A percentile compares a stretch with the other conserved stretches of the same genome.
phyloP scores from a whole-genome alignment of 495 filamentous ascomycete species.

The Neurospora sublineolata region DNA sequence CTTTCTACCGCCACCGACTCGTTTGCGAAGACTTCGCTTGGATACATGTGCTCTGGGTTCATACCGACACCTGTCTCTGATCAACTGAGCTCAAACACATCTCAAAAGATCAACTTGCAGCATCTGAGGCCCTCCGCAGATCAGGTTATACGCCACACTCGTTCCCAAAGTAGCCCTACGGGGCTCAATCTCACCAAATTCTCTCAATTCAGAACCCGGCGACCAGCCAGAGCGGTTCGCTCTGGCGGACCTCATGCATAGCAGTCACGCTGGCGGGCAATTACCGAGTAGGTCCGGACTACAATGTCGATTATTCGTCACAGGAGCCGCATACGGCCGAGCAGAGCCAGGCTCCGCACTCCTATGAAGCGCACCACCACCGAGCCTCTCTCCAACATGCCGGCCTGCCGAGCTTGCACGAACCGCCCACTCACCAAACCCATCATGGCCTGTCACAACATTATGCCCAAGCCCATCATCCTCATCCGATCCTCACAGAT shows the following conservation, averaged over 20 bases:
- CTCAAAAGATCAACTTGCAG: conserved; percentile 2
- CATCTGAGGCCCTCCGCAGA: conserved; percentile 3
- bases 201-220: conserved; percentile 44
- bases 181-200: conserved; percentile 38
- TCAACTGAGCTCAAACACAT: conserved; percentile 1
- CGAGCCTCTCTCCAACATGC: conserved; percentile 37
- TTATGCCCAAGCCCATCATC: conserved; percentile 36
- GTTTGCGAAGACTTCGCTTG: conserved; percentile 10
- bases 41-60: conserved; percentile 28
- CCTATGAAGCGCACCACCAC: conserved; percentile 42
- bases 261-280: conserved; percentile 56
- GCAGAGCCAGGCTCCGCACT: conserved; percentile 38
- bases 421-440: conserved; percentile 30
- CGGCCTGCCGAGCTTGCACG: conserved; percentile 29
- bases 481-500: conserved; percentile 39
- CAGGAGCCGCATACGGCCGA: conserved; percentile 47
- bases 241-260: conserved; percentile 64
- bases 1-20: conserved; percentile 17
- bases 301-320: conserved; percentile 52
- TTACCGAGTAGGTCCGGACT: conserved; percentile 47
- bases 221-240: conserved; percentile 57
- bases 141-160: conserved; percentile 5
- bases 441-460: conserved; percentile 41
- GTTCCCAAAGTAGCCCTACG: conserved; percentile 29
- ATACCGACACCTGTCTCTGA: conserved; percentile 12